These are phyloP conservation scores for Ustilago curta DNA, from an alignment of 1,284 basidiomycete species.

Conservation along the genomic window DNA sequence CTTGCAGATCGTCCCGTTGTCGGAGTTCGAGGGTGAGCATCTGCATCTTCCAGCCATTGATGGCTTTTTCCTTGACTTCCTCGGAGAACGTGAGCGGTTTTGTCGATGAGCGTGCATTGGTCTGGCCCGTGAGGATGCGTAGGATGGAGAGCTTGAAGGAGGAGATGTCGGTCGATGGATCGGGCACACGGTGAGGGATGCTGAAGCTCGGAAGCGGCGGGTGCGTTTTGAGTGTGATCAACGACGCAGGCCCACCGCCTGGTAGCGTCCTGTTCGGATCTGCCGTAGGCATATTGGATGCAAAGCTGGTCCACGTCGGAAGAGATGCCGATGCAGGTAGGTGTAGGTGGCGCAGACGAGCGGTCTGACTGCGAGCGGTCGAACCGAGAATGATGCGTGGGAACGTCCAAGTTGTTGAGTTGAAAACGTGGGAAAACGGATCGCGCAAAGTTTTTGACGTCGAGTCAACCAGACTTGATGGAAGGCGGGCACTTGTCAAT, in stretches of 20 bases:
- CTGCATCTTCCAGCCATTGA: constrained; percentile 66
- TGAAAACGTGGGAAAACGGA: too few relatives aligned
- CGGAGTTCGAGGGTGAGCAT: constrained; percentile 66
- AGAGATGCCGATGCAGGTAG: constrained; percentile 3
- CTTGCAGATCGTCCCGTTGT: constrained; percentile 57
- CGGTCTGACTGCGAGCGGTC: not conserved
- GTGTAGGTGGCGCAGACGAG: not conserved
- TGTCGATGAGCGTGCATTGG: constrained; percentile 36
- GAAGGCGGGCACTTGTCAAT: not conserved
- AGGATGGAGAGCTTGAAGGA: constrained; percentile 61
- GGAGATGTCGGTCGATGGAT: constrained; percentile 51
- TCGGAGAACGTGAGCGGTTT: constrained; percentile 61
- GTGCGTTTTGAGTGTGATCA: constrained; percentile 56
- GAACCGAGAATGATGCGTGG: not conserved
- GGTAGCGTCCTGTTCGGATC: constrained; percentile 26
- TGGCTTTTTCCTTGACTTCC: constrained; percentile 63
- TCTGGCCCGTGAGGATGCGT: constrained; percentile 63
- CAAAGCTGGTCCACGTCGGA: not conserved
- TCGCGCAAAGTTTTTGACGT: not conserved
- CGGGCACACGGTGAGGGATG: constrained; percentile 64
- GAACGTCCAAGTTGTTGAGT: not conserved
- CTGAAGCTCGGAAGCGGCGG: constrained; percentile 61
- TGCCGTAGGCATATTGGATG: constrained; percentile 30
- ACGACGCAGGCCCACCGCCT: constrained; percentile 47
- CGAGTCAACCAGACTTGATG: not conserved